Conservation (phyloP, 176 grass and related monocot species). For the Metroxylon sagu region DNA sequence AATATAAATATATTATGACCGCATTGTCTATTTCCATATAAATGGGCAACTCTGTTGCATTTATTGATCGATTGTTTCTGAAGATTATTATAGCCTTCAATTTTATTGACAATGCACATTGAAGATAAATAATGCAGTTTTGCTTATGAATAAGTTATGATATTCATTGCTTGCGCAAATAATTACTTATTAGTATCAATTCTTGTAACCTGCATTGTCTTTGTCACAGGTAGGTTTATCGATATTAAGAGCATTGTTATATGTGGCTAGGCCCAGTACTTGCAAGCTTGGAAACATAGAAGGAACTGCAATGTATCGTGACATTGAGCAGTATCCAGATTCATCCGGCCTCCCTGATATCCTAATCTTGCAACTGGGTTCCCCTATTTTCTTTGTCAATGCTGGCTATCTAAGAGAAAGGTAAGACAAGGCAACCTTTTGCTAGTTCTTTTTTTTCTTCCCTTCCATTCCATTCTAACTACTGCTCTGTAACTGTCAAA, state of each 20-base stretch:
- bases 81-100: too few relatives aligned
- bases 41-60: too few relatives aligned
- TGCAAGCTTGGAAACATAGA: slow-evolving; percentile 68
- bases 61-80: too few relatives aligned
- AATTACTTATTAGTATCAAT: too few relatives aligned
- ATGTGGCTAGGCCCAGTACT: slow-evolving; percentile 62
- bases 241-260: slow-evolving; percentile 59
- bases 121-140: too few relatives aligned
- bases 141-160: too few relatives aligned
- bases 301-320: slow-evolving; percentile 54
- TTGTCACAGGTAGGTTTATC: slow-evolving; percentile 57
- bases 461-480: background rate
- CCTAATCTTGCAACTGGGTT: slow-evolving; percentile 60
- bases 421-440: slow-evolving; percentile 15
- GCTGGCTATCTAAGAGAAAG: slow-evolving; percentile 77
- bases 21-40: too few relatives aligned
- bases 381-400: slow-evolving; percentile 70
- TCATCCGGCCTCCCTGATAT: slow-evolving; percentile 33
- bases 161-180: too few relatives aligned
- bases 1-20: too few relatives aligned
- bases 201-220: too few relatives aligned
- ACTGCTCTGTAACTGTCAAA: background rate
- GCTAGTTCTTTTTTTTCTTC: too few relatives aligned
- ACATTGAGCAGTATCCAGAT: slow-evolving; percentile 58
- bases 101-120: too few relatives aligned